phyloP scores from a whole-genome alignment of 176 grass and related monocot genomes.

The Dactylis glomerata region DNA sequence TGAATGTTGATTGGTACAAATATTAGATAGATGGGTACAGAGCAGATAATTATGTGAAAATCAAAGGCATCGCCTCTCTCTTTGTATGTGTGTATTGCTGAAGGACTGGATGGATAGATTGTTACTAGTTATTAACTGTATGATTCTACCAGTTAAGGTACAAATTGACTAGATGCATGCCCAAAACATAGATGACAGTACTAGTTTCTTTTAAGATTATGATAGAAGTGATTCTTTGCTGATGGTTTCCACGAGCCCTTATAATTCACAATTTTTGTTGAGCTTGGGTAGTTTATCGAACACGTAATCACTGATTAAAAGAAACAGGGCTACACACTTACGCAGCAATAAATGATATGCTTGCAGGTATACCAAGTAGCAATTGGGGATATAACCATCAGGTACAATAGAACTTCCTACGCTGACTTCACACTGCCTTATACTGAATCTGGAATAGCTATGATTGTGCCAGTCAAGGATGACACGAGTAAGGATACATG shows the following conservation, averaged over 20 bases:
- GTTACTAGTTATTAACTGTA: background rate
- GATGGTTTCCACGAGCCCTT: background rate
- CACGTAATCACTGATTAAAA: background rate
- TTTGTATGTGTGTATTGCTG: background rate
- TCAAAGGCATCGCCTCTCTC: background rate
- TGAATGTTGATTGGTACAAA: background rate
- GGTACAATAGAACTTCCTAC: constrained; percentile 41
- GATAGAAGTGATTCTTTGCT: background rate
- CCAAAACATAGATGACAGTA: background rate
- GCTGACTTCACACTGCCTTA: constrained; percentile 60
- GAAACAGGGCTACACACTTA: background rate
- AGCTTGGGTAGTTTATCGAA: background rate
- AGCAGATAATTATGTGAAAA: background rate
- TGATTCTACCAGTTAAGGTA: background rate
- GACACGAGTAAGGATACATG: constrained; percentile 21
- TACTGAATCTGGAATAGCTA: constrained; percentile 46
- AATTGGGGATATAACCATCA: constrained; percentile 60
- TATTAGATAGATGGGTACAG: background rate
- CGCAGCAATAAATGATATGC: background rate
- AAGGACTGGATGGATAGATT: background rate
- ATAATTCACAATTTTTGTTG: background rate
- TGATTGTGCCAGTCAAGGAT: constrained; percentile 49
- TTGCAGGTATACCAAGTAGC: constrained; percentile 37
- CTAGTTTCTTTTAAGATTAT: background rate
- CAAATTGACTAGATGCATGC: background rate